A percentile compares a stretch with the other conserved stretches of the same genome.
phyloP scores from a whole-genome alignment of 2,329 filamentous ascomycete genomes.

The Zymoseptoria pseudotritici region DNA sequence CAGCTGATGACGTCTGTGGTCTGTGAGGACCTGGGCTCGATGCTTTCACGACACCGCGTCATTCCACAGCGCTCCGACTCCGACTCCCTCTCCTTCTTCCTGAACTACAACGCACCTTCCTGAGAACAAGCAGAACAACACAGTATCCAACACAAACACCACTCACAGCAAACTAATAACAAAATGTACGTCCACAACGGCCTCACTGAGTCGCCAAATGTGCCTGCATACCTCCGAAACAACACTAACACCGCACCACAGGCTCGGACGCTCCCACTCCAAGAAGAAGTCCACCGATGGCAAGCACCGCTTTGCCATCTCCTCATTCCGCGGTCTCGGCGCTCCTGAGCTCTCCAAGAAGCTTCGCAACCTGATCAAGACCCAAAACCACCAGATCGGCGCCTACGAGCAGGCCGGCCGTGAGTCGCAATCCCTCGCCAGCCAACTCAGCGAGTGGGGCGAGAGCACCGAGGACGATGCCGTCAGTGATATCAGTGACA shows the following conservation, averaged over 20 bases:
- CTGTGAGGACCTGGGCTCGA: no score
- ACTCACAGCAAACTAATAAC: neutral
- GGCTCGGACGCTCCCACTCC: conserved; percentile 55
- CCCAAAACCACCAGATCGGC: conserved; percentile 78
- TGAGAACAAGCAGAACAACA: no score
- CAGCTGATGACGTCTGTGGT: no score
- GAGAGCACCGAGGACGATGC: conserved; percentile 83
- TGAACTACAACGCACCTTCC: no score
- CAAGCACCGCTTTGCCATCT: conserved; percentile 74
- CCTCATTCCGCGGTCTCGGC: conserved; percentile 68
- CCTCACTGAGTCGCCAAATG: no score
- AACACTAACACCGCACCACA: neutral
- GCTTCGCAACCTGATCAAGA: conserved; percentile 89
- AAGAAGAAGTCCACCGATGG: conserved; percentile 42
- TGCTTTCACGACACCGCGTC: no score
- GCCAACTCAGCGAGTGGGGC: conserved; percentile 93
- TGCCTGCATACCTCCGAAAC: neutral
- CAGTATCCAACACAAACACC: neutral
- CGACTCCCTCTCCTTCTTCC: no score
- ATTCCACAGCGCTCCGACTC: no score
- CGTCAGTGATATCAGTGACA: conserved; percentile 86
- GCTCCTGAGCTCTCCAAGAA: conserved; percentile 85
- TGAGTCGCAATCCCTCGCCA: conserved; percentile 76
- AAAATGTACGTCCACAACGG: neutral
- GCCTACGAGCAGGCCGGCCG: conserved; percentile 78